Evolutionary conservation across 768 basidiomycete species (phyloP).

Genomic region (Russula sp.): DNA sequence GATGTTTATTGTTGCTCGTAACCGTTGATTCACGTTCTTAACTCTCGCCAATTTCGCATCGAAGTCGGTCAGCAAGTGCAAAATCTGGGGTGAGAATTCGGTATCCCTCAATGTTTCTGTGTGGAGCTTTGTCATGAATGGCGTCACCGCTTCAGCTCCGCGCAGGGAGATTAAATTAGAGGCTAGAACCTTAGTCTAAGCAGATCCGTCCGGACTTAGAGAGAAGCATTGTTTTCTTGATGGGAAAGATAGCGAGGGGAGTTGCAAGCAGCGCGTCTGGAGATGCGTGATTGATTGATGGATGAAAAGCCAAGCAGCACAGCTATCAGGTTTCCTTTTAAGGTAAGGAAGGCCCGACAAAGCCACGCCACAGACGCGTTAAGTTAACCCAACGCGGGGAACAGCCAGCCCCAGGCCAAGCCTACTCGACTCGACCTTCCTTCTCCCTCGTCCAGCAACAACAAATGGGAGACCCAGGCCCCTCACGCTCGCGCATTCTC

Average conservation of each 20-base stretch:
- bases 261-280: no score
- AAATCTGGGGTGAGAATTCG: not conserved
- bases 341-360: not conserved
- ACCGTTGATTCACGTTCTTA: no score
- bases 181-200: no score
- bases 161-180: no score
- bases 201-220: no score
- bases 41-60: not conserved
- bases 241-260: not conserved
- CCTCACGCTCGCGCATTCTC: constrained; percentile 19
- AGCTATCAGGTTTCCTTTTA: not conserved
- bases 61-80: not conserved
- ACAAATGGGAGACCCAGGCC: constrained; percentile 5
- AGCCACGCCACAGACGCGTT: constrained; percentile 7
- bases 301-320: not conserved
- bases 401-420: no score
- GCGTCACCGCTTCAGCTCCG: no score
- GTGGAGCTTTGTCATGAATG: not conserved
- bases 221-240: not conserved
- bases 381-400: not conserved
- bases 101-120: not conserved
- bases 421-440: not conserved
- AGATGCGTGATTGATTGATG: not conserved
- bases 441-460: not conserved
- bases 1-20: not conserved